Base-by-base conservation (phyloP, 768 basidiomycete species). In the Leccinum broughii region DNA sequence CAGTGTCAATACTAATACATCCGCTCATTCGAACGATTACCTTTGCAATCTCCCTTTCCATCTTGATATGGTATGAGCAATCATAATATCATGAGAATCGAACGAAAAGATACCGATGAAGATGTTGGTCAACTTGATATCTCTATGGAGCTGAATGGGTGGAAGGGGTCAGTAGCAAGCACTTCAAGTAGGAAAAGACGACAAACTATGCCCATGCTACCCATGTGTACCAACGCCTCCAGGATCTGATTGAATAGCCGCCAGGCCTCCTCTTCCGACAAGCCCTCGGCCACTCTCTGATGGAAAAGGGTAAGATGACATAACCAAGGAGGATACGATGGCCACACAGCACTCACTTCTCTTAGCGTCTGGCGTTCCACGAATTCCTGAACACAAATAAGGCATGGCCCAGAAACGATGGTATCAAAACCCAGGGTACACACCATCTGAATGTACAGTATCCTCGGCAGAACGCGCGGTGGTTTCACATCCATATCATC, bases 361-460 rank as follows among this genome's bases (percentile, higher is more conserved):
- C 84, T 86, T 68, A 98, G 72, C 0, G 95, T 98, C 76, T 96
- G 93, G 24, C 90, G 83, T 72, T 94, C 93, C 9, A 94, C 93
- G 66, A 91, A 95, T 75, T 94, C 93, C 90, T 93, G 66, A 20
- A 44, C 34, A 35, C 10, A 34, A 6, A 57, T 26, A 57, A 10
- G 6, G 3, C 20, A n/a, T 54, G 4, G 60, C 30, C 34, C n/a
- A 3, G 15, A 20, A n/a, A 13, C 41, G 10, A 44, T 6, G 48
- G 48, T 5, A n/a, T 10, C 20, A 51, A 58, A 6, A 37, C 28
- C 17, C 2, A 4, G 22, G 28, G 6, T n/a, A 60, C 51, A 54
- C 78, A 90, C 92, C 95, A 98, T 98, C 72, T 96, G 93, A 56
- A 98, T 98, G 69, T 96, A 98, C 20, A 97, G 76, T 8, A 89